Evolutionary conservation across 2,329 filamentous ascomycete species (phyloP), one percentile per base, ranked within the genome.

Genomic region (Penicillium sp.): DNA sequence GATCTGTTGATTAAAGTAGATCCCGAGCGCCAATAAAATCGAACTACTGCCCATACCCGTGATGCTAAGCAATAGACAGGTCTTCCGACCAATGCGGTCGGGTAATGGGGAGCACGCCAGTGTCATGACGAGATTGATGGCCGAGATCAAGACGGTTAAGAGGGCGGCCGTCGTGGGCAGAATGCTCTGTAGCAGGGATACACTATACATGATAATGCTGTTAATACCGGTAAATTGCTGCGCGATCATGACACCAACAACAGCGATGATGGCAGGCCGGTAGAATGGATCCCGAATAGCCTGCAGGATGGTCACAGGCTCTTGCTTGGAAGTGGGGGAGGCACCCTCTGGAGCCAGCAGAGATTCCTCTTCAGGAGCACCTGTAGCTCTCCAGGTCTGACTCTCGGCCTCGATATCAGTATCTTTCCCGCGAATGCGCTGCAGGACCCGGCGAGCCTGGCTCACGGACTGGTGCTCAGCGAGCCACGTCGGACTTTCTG

Each of bases 141-240:
- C 83, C 0, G 92, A 96, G 60, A 98, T 92, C 56, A 90, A 79
- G 61, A 98, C 94, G 56, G 94, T 96, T 54, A 99, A 83, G 1
- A 96, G 79, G 0, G 90, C 89, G 0, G 93, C 94, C 62, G 88
- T 92, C 49, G 92, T 86, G 3, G 91, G 90, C 0, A 99, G 84
- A 1, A 98, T 84, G 63, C 88, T 87, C 35, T 90, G 87, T 14
- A 99, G 84, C 1, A 99, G 86, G 0, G 91, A 92, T 5, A 98
- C 95, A 2, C 93, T 96, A 77, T 99, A 99, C 93, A 99, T 97
- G 77, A 98, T 90, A 71, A 98, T 94, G 59, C 90, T 94, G 83
- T 99, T 98, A 79, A 98, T 94, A 49, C 92, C 94, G 59, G 90
- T 94, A 39, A 97, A 83, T 75, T 99, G 95, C 74, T 98, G 95